phyloP scores from a whole-genome alignment of 805 yeast species.

The Metahyphopichia silvanorum region DNA sequence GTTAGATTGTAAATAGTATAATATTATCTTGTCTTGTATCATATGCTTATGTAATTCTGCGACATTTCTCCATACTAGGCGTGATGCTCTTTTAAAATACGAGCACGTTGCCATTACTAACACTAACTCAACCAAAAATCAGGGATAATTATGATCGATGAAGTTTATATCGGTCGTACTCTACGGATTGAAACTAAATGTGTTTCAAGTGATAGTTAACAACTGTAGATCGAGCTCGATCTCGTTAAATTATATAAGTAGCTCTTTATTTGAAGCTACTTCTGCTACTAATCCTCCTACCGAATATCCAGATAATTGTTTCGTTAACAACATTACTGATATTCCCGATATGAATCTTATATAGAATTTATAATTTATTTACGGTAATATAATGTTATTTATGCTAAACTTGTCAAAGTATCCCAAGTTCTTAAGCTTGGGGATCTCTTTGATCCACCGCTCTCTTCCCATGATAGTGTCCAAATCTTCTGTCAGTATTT shows the following conservation, averaged over 20 bases:
- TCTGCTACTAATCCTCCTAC: conserved; percentile 20
- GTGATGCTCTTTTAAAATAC: too few species aligned
- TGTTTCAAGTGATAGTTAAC: conserved; percentile 32
- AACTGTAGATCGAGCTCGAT: conserved; percentile 31
- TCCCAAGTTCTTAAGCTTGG: conserved; percentile 20
- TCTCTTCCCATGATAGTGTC: conserved; percentile 28
- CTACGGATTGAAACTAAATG: conserved; percentile 35
- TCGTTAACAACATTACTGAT: conserved; percentile 29
- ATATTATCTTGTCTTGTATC: too few species aligned
- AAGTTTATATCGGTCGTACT: conserved; percentile 28
- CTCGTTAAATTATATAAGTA: conserved; percentile 28
- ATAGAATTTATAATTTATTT: conserved; percentile 1
- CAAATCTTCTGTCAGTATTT: conserved; percentile 22
- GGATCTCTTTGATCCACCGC: conserved; percentile 28
- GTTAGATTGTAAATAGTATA: too few species aligned
- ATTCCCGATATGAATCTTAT: conserved; percentile 15
- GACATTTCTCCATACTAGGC: too few species aligned
- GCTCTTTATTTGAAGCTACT: conserved; percentile 27
- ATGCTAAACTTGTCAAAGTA: conserved; percentile 21
- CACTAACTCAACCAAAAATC: too few species aligned
- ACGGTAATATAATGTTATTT: conserved; percentile 3
- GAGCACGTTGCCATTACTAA: too few species aligned
- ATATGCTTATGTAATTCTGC: too few species aligned
- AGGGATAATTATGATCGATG: too few species aligned
- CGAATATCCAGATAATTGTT: conserved; percentile 19